These are phyloP conservation scores for Lasiosphaeria ovina DNA, from an alignment of 495 filamentous ascomycete genomes.

Conservation along the genomic window DNA sequence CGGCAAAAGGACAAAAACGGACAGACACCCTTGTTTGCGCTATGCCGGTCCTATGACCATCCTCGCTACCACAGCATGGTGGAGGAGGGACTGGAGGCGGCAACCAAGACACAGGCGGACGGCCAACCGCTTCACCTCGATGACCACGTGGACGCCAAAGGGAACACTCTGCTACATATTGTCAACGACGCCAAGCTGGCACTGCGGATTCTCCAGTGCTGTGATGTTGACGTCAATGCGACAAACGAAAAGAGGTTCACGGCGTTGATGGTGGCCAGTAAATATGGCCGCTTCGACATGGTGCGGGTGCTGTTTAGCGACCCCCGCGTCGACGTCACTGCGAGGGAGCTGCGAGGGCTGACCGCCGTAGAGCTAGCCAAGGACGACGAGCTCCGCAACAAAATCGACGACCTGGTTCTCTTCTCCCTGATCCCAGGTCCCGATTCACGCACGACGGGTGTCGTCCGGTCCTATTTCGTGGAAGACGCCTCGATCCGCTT, in stretches of 20 bases:
- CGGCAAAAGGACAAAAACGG: conserved; percentile 89
- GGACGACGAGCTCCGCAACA: conserved; percentile 94
- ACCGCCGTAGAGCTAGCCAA: conserved; percentile 97
- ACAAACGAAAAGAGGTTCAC: conserved; percentile 96
- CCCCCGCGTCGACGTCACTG: conserved; percentile 76
- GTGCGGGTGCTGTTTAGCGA: conserved; percentile 86
- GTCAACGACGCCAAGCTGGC: conserved; percentile 82
- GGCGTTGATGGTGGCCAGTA: conserved; percentile 97
- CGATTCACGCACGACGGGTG: conserved; percentile 83
- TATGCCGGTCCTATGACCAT: conserved; percentile 95
- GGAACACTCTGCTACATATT: conserved; percentile 92
- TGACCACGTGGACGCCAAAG: conserved; percentile 87
- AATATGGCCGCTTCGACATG: conserved; percentile 92
- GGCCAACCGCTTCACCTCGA: conserved; percentile 80
- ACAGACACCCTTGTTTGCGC: conserved; percentile 91
- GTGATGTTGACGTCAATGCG: conserved; percentile 92
- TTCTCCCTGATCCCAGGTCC: conserved; percentile 68
- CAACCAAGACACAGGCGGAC: conserved; percentile 72
- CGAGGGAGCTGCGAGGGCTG: conserved; percentile 83
- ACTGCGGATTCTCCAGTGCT: conserved; percentile 68
- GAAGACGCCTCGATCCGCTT: conserved; percentile 94
- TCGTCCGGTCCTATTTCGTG: conserved; percentile 96
- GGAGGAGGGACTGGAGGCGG: conserved; percentile 68
- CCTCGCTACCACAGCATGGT: conserved; percentile 84
- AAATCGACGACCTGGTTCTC: conserved; percentile 89